Base-by-base conservation (phyloP, 1,284 basidiomycete genomes). In the Rhodofomes roseus region DNA sequence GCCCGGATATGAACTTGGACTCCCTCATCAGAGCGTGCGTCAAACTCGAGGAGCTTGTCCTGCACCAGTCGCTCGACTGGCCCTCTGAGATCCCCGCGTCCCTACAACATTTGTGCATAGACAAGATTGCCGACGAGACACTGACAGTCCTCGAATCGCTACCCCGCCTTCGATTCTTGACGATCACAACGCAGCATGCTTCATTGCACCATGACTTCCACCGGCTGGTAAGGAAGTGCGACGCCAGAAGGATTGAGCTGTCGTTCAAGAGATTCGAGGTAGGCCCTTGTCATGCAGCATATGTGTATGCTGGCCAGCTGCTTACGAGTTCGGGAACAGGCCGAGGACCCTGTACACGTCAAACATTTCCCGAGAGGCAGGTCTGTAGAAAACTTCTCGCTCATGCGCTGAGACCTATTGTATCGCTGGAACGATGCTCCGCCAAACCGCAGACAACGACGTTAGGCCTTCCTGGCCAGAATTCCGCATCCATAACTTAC, bases 401-500 rank as follows among this genome's bases (percentile, higher is more conserved):
- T n/a, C n/a, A n/a, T n/a, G n/a, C n/a, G n/a, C n/a, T n/a, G n/a
- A n/a, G n/a, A n/a, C n/a, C n/a, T n/a, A n/a, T n/a, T n/a, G n/a
- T n/a, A n/a, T n/a, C n/a, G n/a, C n/a, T n/a, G n/a, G n/a, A n/a
- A n/a, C n/a, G n/a, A n/a, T n/a, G n/a, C n/a, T n/a, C n/a, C n/a
- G n/a, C n/a, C n/a, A n/a, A n/a, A n/a, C n/a, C n/a, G n/a, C n/a
- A n/a, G n/a, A n/a, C n/a, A n/a, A n/a, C n/a, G n/a, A 36, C 34
- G 34, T 12, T 12, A 36, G 12, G 34, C 34, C 12, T 36, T 36
- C 34, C 6, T 36, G 6, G 34, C 34, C 34, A 12, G n/a, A n/a
- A 50, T 51, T 39, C 46, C 39, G n/a, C 29, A 40, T 44, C 22
- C 27, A 61, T 57, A 61, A 57, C 31, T 61, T 60, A 60, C 36